Conservation (phyloP, 257 asterid species). For the Solanum acaule region DNA sequence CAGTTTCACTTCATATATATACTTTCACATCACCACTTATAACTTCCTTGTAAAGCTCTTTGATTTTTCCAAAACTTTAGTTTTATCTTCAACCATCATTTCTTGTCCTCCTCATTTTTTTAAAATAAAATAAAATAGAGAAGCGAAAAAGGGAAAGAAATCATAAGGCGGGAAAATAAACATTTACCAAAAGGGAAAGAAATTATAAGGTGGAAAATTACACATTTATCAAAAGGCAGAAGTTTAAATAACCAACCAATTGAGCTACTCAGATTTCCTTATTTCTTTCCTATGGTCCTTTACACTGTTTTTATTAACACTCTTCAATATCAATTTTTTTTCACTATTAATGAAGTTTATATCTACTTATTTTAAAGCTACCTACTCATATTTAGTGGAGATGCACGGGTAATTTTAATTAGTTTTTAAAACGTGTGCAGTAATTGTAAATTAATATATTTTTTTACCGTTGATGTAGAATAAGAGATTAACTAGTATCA, state of each 20-base stretch:
- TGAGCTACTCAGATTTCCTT: background rate
- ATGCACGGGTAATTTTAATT: background rate
- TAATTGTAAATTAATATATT: no score
- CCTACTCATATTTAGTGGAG: background rate
- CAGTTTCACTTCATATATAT: background rate
- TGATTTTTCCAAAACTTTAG: background rate
- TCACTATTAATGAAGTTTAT: background rate
- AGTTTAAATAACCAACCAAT: background rate
- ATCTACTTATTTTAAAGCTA: background rate
- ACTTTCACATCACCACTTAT: background rate
- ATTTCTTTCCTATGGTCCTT: background rate
- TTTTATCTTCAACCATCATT: background rate
- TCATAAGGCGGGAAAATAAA: no score
- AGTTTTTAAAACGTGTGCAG: background rate
- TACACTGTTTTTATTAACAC: background rate
- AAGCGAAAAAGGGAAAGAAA: no score
- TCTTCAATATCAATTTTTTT: background rate
- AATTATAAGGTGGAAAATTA: background rate
- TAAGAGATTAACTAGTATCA: background rate
- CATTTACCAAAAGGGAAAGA: no score
- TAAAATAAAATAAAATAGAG: no score
- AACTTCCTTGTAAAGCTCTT: background rate
- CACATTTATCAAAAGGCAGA: background rate
- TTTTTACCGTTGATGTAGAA: no score
- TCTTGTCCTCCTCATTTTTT: background rate